Percentiles rank a stretch among this genome's conserved stretches.
These are phyloP conservation scores for Ascochyta viciae-villosae DNA, from an alignment of 2,329 filamentous ascomycete genomes.

Conservation along the genomic window DNA sequence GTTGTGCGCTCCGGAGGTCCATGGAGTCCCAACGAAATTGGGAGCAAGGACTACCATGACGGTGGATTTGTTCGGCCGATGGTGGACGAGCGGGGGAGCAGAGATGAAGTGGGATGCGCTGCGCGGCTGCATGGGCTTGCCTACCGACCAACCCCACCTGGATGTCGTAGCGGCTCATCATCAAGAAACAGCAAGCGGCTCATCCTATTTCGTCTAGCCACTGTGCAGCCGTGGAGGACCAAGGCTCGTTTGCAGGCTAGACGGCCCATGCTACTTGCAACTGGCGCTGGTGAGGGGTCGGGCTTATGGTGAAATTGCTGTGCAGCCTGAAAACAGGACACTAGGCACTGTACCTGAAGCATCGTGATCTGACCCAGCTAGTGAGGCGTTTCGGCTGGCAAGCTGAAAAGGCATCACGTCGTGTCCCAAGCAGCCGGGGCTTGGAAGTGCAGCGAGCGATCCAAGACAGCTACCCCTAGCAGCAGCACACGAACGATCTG, in stretches of 20 bases:
- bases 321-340: slow-evolving; percentile 1
- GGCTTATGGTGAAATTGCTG: slow-evolving; percentile 3
- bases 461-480: slow-evolving; percentile 2
- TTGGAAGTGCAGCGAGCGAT: slow-evolving; percentile 2
- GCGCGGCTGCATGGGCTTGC: slow-evolving; percentile 16
- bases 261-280: slow-evolving; percentile 4
- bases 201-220: slow-evolving; percentile 1
- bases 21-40: slow-evolving; percentile 3
- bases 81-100: slow-evolving; percentile 7
- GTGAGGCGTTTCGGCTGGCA: slow-evolving; percentile 4
- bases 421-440: slow-evolving; percentile 1
- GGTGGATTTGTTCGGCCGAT: slow-evolving; percentile 22
- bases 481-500: slow-evolving; percentile 16
- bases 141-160: slow-evolving; percentile 7
- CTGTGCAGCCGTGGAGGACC: neutral
- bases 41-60: slow-evolving; percentile 17
- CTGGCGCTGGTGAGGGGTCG: slow-evolving; percentile 10
- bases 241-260: neutral
- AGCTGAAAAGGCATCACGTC: neutral
- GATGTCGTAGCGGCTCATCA: slow-evolving; percentile 14
- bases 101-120: slow-evolving; percentile 9
- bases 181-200: slow-evolving; percentile 10
- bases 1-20: slow-evolving; percentile 1
- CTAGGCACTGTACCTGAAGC: slow-evolving; percentile 10
- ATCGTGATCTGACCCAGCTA: slow-evolving; percentile 5